Evolutionary conservation across 164 flowering plant species (phyloP), one percentile per base, ranked within the genome.

Genomic region (Akebia trifoliata): DNA sequence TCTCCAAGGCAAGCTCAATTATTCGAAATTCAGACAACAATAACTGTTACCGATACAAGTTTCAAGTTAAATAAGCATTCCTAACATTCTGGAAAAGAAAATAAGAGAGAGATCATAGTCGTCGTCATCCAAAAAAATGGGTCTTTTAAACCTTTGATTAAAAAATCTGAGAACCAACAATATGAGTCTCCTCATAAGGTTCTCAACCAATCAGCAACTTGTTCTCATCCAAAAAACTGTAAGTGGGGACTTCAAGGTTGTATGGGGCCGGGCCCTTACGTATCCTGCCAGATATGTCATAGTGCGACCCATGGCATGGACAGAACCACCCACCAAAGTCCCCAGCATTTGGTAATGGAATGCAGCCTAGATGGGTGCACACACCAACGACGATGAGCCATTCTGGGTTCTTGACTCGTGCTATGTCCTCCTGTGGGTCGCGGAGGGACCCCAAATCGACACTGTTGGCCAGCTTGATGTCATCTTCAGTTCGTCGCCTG

Each of bases 321-420:
- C 77, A 73, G 52, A 73, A 73, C 77, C 77, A 74, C 4, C 77
- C 77, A 12, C 77, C 77, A 44, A 46, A 74, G 52, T 74, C 77
- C 10, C 77, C 77, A 14, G 74, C 77, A 63, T 74, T 74, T 14
- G 77, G 77, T 47, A 74, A 57, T 0, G 77, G 77, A 53, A 73
- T 73, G 71, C 77, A 73, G 4, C 77, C 77, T 38, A 73, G 61
- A 54, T 73, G 77, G 26, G 77, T 74, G 56, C 77, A 74, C 9
- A 74, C 77, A 8, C 77, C 77, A 22, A 74, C 42, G 0, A 73
- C 76, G 20, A 73, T 38, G 11, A 73, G 68, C 76, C 76, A 69
- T 53, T 73, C 76, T 2, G 76, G 73, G 45, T 73, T 56, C 66
- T 69, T 65, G 17, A 69, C 76, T 50, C 76, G 54, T 9, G 28